Base-by-base conservation (phyloP, 2,329 filamentous ascomycete genomes). In the Chrysoporthe deuterocubensis region DNA sequence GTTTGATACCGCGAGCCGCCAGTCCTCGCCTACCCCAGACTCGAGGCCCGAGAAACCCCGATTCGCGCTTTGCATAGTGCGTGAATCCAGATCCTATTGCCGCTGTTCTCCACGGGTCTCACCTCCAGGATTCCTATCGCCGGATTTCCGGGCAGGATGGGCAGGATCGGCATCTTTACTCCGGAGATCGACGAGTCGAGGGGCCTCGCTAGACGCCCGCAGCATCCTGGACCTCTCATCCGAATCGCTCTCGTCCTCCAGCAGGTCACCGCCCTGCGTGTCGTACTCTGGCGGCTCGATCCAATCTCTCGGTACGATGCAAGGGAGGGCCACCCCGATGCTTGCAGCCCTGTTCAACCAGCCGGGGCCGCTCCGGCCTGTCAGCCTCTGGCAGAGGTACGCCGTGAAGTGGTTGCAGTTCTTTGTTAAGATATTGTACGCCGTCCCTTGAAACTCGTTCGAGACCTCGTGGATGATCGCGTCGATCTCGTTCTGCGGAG, bases 401-500 rank as follows among this genome's bases (percentile, higher is more conserved):
- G 88, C 89, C 2, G 92, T 95, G 77, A 96, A 96, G 77, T 96
- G 93, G 77, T 96, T 96, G 84, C 93, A 96, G 78, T 96, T 96
- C 73, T 89, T 89, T 26, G 90, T 93, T 57, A 96, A 84, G 16
- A 96, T 85, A 74, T 96, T 95, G 79, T 96, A 96, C 16, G 86
- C 86, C 0, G 89, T 89, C 34, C 93, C 93, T 67, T 89, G 84
- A 74, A 96, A 96, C 72, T 90, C 85, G 54, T 90, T 85, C 1
- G 90, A 92, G 14, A 90, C 90, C 67, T 83, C 82, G 73, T 85
- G 87, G 57, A 96, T 86, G 52, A 92, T 90, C 16, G 82, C 76
- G 64, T 93, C 89, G 72, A 96, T 90, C 78, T 96, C 92, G 67
- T 85, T 80, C 32, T 87, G 83, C 2, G 89, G 84, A 34, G 87